Conservation (phyloP, 2,329 filamentous ascomycete genomes). For the Talaromyces sp. region DNA sequence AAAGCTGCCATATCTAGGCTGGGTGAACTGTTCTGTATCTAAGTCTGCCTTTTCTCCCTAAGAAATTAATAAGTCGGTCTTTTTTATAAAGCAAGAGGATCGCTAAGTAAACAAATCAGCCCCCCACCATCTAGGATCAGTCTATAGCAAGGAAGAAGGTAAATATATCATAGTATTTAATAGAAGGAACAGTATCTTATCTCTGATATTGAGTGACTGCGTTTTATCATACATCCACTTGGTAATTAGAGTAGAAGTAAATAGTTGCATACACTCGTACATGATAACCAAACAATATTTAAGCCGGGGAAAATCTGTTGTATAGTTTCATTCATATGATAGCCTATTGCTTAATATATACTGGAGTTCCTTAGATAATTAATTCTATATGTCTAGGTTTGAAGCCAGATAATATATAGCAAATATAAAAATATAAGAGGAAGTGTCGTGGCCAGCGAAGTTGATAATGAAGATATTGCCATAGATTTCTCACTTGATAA, state of each 20-base stretch:
- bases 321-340: not conserved
- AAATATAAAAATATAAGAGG: not conserved
- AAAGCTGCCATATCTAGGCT: not conserved
- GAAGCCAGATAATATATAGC: not conserved
- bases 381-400: not conserved
- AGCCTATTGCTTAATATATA: not conserved
- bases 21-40: not conserved
- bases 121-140: conserved; percentile 6
- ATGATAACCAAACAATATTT: not conserved
- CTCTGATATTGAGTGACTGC: not conserved
- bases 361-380: not conserved
- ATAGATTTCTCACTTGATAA: not conserved
- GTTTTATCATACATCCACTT: not conserved
- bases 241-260: not conserved
- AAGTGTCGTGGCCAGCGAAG: conserved; percentile 3
- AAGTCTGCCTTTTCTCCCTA: not conserved
- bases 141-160: not conserved
- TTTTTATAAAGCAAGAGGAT: conserved; percentile 1
- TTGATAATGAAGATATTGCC: not conserved
- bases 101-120: not conserved
- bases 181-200: not conserved
- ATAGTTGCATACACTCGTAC: not conserved
- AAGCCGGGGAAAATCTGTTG: not conserved
- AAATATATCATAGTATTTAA: conserved; percentile 1
- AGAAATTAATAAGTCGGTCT: not conserved